phyloP scores from a whole-genome alignment of 2,329 filamentous ascomycete genomes.

The Aspergillus novofumigatus region DNA sequence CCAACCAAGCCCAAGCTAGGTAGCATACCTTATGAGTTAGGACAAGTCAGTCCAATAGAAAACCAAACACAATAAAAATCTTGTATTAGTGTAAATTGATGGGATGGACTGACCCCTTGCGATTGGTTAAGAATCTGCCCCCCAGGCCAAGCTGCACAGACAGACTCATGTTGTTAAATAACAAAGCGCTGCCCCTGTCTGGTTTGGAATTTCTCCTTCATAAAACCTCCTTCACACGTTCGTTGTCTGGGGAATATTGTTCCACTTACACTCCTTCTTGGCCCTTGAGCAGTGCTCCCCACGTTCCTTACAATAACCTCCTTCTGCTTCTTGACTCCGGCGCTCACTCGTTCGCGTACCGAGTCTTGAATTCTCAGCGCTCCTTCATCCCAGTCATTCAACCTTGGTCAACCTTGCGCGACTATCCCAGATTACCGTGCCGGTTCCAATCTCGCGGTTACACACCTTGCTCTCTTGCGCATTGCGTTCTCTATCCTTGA shows the following conservation, averaged over 20 bases:
- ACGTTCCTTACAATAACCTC: constrained; percentile 21
- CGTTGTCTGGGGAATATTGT: constrained; percentile 9
- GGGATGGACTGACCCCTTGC: constrained; percentile 8
- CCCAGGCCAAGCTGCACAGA: background rate
- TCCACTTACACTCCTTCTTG: constrained; percentile 13
- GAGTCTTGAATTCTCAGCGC: constrained; percentile 7
- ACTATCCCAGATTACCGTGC: background rate
- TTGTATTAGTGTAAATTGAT: background rate
- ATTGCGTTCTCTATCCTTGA: background rate
- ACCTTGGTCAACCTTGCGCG: background rate
- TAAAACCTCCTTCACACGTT: constrained; percentile 4
- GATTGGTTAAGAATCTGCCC: constrained; percentile 11
- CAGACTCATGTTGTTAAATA: constrained; percentile 1
- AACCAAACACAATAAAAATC: background rate
- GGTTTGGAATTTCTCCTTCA: constrained; percentile 4
- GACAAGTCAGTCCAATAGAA: background rate
- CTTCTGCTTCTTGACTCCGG: constrained; percentile 13
- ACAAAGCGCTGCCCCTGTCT: constrained; percentile 1
- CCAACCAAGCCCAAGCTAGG: background rate
- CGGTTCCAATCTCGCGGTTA: background rate
- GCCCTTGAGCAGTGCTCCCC: constrained; percentile 25
- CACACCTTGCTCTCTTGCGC: background rate
- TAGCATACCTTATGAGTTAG: no score
- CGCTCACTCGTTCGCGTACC: constrained; percentile 22
- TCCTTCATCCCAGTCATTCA: constrained; percentile 2